phyloP scores from a whole-genome alignment of 495 filamentous ascomycete genomes.

The Penicillium lagena region DNA sequence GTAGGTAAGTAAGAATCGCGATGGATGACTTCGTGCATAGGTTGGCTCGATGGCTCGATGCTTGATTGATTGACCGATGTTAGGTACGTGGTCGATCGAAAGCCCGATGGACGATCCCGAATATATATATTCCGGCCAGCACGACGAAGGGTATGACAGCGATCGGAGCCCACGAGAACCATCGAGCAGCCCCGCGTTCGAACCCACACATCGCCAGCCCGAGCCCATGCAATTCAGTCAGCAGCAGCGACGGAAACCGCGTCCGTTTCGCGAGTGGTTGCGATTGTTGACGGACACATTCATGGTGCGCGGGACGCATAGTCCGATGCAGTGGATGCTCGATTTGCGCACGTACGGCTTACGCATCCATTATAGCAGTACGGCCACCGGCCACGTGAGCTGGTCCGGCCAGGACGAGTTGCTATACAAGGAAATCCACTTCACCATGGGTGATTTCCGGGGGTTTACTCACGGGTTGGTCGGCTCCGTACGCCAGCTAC shows the following conservation, averaged over 20 bases:
- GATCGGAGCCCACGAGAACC: too few species aligned
- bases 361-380: constrained; percentile 26
- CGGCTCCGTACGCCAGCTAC: neutral
- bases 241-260: neutral
- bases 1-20: too few species aligned
- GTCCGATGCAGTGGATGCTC: constrained; percentile 10
- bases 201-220: too few species aligned
- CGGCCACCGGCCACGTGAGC: neutral
- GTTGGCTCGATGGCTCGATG: too few species aligned
- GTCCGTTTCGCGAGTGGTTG: neutral
- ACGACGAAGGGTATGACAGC: neutral
- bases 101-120: too few species aligned
- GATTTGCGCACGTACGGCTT: constrained; percentile 21
- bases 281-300: constrained; percentile 1
- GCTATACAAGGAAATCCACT: constrained; percentile 3
- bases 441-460: constrained; percentile 7
- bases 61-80: too few species aligned
- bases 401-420: constrained; percentile 3
- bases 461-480: constrained; percentile 2
- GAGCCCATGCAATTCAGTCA: neutral
- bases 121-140: too few species aligned
- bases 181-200: too few species aligned
- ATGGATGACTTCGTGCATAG: too few species aligned
- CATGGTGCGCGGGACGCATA: constrained; percentile 4
- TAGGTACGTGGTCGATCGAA: too few species aligned